Evolutionary conservation across 2,329 filamentous ascomycete genomes (phyloP).

Genomic region (Trichoderma pleuroti): DNA sequence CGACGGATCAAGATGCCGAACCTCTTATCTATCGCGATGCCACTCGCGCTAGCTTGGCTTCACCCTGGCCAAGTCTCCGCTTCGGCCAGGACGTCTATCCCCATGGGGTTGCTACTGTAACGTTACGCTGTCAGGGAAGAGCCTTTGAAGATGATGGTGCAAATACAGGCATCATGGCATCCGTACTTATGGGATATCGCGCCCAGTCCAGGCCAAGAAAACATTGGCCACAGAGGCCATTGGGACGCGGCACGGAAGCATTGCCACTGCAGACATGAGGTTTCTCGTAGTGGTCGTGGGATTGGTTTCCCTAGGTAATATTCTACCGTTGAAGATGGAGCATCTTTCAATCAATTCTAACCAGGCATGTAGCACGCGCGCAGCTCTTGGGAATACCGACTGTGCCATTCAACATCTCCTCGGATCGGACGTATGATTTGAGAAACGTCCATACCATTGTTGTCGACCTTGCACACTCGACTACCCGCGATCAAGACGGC

Average conservation of each 20-base stretch:
- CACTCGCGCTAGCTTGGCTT: not conserved
- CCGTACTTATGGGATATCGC: not conserved
- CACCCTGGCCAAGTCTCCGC: conserved; percentile 8
- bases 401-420: conserved; percentile 14
- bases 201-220: not conserved
- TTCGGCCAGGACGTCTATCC: not conserved
- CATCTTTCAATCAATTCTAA: not conserved
- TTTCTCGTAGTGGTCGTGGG: not conserved
- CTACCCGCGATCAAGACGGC: conserved; percentile 14
- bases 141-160: not conserved
- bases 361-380: not conserved
- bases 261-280: not conserved
- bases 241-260: not conserved
- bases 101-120: conserved; percentile 14
- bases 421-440: conserved; percentile 9
- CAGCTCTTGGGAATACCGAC: conserved; percentile 19
- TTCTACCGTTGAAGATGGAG: not conserved
- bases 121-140: not conserved
- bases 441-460: conserved; percentile 13
- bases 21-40: conserved; percentile 2
- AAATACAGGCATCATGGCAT: not conserved
- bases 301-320: conserved; percentile 4
- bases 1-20: not conserved
- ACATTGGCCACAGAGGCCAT: not conserved
- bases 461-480: conserved; percentile 3